Base-by-base conservation (phyloP, 352 stramenopile genomes). In the Pythium utonaiense region DNA sequence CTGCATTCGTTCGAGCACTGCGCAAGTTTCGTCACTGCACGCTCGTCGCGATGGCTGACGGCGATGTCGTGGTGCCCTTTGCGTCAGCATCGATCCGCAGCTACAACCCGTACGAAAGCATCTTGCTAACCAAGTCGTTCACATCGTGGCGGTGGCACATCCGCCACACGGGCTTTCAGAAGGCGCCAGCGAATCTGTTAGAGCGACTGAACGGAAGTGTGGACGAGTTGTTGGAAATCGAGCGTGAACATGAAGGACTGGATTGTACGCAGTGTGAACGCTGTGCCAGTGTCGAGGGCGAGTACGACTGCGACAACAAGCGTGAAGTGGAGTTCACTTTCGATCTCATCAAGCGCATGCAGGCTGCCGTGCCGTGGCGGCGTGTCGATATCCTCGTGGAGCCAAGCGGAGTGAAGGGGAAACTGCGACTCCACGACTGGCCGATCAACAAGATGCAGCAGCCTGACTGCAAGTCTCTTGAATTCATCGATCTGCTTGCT, bases 371-470 rank as follows among this genome's bases (percentile, higher is more conserved):
- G 48, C 63, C 67, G 1, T 91, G 80, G 80, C 69, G 80, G 45
- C 77, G 83, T 6, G 78, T 91, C 60, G 77, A 91, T 36, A 64
- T 91, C 17, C 75, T 78, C 17, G 79, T 93, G 42, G 70, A 89
- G 48, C 77, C 76, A 7, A 70, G 67, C 21, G 78, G 79, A 6
- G 63, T 91, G 44, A 88, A 87, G 57, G 81, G 79, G 16, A 86
- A 89, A 41, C 60, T 88, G 57, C 75, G 77, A 10, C 71, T 93
- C n/a, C 83, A 93, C 51, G 81, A 89, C 70, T 93, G 83, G 83
- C 60, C 77, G 12, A 83, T 91, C 55, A 85, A 75, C 73, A 91
- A 91, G 63, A 88, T 86, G 76, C 78, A 91, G 54, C 72, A 70
- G 34, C 64, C 69, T 7, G 80, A 79, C n/a, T 90, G 80, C 61